Conservation (phyloP, 257 asterid genomes). For the Capsicum baccatum region DNA sequence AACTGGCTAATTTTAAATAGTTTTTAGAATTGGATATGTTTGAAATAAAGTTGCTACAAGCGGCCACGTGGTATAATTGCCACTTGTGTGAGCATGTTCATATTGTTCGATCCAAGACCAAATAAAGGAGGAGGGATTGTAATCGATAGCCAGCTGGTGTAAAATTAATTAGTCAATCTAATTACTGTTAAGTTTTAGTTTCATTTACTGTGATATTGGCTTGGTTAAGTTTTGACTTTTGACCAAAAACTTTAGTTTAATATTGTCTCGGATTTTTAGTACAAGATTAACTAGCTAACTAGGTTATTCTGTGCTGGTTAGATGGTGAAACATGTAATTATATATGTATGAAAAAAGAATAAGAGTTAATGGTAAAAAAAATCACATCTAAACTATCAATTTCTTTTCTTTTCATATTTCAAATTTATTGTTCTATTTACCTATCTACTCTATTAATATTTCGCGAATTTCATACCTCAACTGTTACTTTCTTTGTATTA, state of each 20-base stretch:
- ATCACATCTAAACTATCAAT: background rate
- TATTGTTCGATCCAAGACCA: background rate
- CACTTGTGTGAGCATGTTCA: background rate
- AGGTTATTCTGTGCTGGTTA: background rate
- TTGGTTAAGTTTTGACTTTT: background rate
- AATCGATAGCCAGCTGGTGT: background rate
- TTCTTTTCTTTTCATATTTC: background rate
- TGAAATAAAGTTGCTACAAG: background rate
- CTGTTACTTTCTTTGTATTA: background rate
- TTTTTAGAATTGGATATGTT: no score
- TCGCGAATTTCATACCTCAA: no score
- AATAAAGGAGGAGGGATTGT: background rate
- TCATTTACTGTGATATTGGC: background rate
- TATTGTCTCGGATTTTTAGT: background rate
- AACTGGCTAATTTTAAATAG: background rate
- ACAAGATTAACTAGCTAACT: background rate
- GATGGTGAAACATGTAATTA: background rate
- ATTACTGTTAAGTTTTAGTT: background rate
- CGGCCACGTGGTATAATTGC: background rate
- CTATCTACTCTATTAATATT: no score
- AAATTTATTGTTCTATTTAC: background rate
- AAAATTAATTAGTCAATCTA: background rate
- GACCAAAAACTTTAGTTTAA: background rate
- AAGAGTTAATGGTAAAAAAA: background rate
- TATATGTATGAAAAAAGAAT: background rate